Base-by-base conservation (phyloP, 139 green algal genomes). In the Coccomyxa sp. region DNA sequence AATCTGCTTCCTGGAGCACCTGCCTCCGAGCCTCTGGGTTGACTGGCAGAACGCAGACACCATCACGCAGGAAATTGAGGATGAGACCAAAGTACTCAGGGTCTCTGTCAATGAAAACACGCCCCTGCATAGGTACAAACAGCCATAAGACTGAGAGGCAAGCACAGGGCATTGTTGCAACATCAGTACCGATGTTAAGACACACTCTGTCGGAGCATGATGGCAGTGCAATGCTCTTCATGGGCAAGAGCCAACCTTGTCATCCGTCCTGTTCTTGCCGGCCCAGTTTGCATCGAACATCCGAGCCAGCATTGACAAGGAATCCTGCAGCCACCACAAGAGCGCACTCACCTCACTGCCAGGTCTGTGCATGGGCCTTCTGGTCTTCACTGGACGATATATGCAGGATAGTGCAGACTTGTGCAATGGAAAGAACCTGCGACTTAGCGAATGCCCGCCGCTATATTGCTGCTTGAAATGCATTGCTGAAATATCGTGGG, bases 41-140 rank as follows among this genome's bases (percentile, higher is more conserved):
- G 0, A 38, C 3, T 10, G 89, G 89, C 18, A 92, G 51, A 17
- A 81, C 25, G 18, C 63, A 77, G 67, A 79, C 83, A 9, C 89
- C 87, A 79, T 92, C 89, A 12, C 89, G 78, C 32, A 91, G 83
- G 38, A 76, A 92, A 79, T 92, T 92, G 13, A 92, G 82, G 13
- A 91, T 83, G 4, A 84, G 16, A 0, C 82, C 76, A 57, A 92
- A 92, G 77, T 86, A 68, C 27, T 82, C 79, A 0, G 83, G 80
- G 68, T 89, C 86, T 10, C 86, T 32, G 78, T 89, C 86, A 38
- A 89, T 59, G 58, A 89, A 87, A 31, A 87, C 57, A 17, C 84
- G 75, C 14, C 86, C 86, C 81, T 87, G 74, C 31, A 51, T 51
- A 11, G 3, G 38, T 51, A 45, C 21, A 16, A 17, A 68, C 13